Evolutionary conservation across 1,284 basidiomycete species (phyloP).

Genomic region (Cutaneotrichosporon mucoides): DNA sequence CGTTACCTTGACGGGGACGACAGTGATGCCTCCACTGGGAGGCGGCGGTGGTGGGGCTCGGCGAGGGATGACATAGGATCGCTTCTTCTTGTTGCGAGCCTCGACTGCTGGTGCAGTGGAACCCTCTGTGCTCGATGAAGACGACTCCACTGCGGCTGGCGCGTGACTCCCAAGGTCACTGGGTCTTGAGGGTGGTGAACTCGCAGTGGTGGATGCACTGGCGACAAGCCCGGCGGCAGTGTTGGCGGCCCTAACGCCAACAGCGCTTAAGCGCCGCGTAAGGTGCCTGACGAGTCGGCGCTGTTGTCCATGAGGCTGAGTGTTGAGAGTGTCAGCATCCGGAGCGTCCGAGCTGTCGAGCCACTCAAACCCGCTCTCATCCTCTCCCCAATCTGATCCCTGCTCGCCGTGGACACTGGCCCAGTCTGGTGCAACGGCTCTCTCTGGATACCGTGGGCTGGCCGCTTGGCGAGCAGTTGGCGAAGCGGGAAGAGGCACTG

Average conservation of each 20-base stretch:
- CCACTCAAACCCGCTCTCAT: conserved; percentile 45
- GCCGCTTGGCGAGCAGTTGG: neutral
- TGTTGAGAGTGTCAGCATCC: conserved; percentile 3
- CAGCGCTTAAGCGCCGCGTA: neutral
- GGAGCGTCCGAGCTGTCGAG: conserved; percentile 33
- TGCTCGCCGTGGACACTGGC: conserved; percentile 44
- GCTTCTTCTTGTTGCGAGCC: conserved; percentile 26
- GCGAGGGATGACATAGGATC: conserved; percentile 31
- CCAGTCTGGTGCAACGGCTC: conserved; percentile 22
- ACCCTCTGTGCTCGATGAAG: neutral
- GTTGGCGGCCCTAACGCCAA: conserved; percentile 5
- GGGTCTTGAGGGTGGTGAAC: neutral
- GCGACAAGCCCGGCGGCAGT: neutral
- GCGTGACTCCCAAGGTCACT: neutral
- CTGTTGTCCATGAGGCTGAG: neutral
- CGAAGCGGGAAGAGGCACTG: neutral
- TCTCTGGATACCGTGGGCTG: conserved; percentile 12
- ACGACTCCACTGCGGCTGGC: neutral
- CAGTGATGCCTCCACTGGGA: conserved; percentile 1
- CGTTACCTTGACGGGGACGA: neutral
- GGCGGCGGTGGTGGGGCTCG: conserved; percentile 34
- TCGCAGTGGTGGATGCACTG: neutral
- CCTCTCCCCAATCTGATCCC: conserved; percentile 47
- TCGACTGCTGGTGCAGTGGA: neutral
- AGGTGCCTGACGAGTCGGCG: neutral